These are phyloP conservation scores for Penicillium sp. DNA, from an alignment of 2,329 filamentous ascomycete genomes.

Conservation along the genomic window DNA sequence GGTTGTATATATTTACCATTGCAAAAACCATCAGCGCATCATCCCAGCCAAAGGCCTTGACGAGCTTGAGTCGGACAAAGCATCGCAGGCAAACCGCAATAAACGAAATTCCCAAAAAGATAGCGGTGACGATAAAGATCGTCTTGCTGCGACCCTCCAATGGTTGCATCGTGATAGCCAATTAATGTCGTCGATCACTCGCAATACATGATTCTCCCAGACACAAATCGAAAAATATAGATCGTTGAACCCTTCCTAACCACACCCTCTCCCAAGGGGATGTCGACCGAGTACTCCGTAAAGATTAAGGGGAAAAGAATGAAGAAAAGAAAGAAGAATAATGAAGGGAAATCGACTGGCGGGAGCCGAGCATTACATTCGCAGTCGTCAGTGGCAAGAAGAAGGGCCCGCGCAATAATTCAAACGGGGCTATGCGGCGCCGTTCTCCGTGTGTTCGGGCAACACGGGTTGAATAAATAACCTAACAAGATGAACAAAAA, in stretches of 20 bases:
- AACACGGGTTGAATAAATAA: background rate
- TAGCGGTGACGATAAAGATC: constrained; percentile 42
- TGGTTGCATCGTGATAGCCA: constrained; percentile 32
- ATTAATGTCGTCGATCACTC: background rate
- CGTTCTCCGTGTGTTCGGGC: constrained; percentile 17
- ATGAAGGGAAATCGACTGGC: constrained; percentile 6
- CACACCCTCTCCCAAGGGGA: background rate
- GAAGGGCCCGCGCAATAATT: constrained; percentile 8
- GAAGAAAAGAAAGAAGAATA: constrained; percentile 9
- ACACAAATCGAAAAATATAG: constrained; percentile 1
- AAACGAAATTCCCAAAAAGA: constrained; percentile 42
- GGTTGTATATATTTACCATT: constrained; percentile 37
- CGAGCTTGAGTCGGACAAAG: constrained; percentile 43
- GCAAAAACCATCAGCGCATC: constrained; percentile 46
- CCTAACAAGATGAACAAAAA: background rate
- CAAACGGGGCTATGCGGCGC: constrained; percentile 16
- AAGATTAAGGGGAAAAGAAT: constrained; percentile 3
- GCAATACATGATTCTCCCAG: constrained; percentile 8
- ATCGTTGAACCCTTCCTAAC: background rate
- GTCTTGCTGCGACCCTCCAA: constrained; percentile 41
- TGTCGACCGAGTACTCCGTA: background rate
- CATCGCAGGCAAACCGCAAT: constrained; percentile 44
- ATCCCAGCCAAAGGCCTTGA: constrained; percentile 48
- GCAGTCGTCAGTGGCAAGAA: constrained; percentile 25
- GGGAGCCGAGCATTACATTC: constrained; percentile 24